Base-by-base conservation (phyloP, 805 yeast species). In the Metschnikowia peoriensis region DNA sequence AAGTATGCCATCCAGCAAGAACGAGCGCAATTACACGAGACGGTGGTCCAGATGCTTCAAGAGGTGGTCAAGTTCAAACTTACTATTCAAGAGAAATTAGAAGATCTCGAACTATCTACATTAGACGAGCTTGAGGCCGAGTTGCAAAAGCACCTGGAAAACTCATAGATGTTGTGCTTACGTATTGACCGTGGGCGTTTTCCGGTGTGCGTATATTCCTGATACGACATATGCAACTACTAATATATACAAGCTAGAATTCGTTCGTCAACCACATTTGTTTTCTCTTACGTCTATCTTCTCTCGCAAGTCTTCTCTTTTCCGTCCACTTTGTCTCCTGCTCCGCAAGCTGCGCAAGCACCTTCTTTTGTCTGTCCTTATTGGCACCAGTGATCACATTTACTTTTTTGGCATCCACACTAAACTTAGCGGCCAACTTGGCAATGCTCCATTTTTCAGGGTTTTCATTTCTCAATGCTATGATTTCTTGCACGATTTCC, bases 391-490 rank as follows among this genome's bases (percentile, higher is more conserved):
- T 77, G 45, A 85, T 63, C 9, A 66, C 70, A 40, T 70, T 69
- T 45, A 68, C 65, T 45, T 66, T 66, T 43, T 59, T 58, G 40
- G 65, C 61, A 7, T 83, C 81, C 38, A 88, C 77, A 34, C 75
- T 69, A 64, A 76, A 89, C 67, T 82, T 75, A 55, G 75, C 69
- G 11, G 91, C 89, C 50, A 89, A 74, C 12, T 75, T 78, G 50
- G 79, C 76, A 56, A 86, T 77, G 14, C 90, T 83, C 82, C 89
- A 83, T 44, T 69, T 73, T 29, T 70, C 72, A 1, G 94, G 93
- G 61, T 88, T 81, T 39, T 70, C 64, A 12, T 59, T 53, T 62
- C 96, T 80, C 58, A 87, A 72, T 41, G 70, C 61, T 57, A 73
- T 73, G 51, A 89, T 86, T 66, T 86, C 83, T 34, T 67, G 68